Evolutionary conservation across 768 basidiomycete genomes (phyloP), one percentile per base, ranked within the genome.

Genomic region (Paxillus rubicundulus): DNA sequence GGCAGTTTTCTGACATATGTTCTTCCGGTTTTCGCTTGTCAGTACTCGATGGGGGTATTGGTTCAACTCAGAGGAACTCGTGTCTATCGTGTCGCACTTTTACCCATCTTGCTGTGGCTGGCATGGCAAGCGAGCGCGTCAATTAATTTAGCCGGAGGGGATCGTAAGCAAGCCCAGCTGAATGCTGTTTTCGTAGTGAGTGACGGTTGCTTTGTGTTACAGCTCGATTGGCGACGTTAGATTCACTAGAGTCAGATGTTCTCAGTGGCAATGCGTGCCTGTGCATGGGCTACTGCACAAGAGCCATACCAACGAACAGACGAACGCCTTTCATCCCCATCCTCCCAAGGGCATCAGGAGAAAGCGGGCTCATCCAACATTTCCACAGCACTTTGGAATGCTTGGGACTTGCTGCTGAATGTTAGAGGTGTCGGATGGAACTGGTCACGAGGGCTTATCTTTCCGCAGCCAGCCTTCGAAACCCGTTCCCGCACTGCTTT

Each of bases 21-120:
- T 39, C 52, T 78, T 8, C 80, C 77, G 5, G 69, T 76, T 8
- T 39, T 82, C 0, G 52, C 75, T 16, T 69, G 68, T 52, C 82
- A 82, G 60, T 82, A 79, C 67, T 59, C 65, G 34, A 77, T 79
- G 44, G 82, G 80, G 8, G 66, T 81, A n/a, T 73, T 85, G 32
- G 80, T 83, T 17, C 69, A 80, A 30, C 64, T 76, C 61, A 70
- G 48, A 76, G 80, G 13, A 63, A 75, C 52, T n/a, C 50, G 47
- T 2, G 53, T 63, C 3, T 63, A 78, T 50, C 79, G 83, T 17
- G 52, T 82, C 47, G 77, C 77, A 4, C 48, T 84, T 8, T 65
- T 84, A 4, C 80, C 82, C 4, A 50, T 79, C 41, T 69, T 76
- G 4, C 50, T 80, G 5, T 78, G 73, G 69, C 56, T 68, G 0